These are phyloP conservation scores for Apiotrichum sp. DNA, from an alignment of 1,284 basidiomycete species.

Conservation along the genomic window DNA sequence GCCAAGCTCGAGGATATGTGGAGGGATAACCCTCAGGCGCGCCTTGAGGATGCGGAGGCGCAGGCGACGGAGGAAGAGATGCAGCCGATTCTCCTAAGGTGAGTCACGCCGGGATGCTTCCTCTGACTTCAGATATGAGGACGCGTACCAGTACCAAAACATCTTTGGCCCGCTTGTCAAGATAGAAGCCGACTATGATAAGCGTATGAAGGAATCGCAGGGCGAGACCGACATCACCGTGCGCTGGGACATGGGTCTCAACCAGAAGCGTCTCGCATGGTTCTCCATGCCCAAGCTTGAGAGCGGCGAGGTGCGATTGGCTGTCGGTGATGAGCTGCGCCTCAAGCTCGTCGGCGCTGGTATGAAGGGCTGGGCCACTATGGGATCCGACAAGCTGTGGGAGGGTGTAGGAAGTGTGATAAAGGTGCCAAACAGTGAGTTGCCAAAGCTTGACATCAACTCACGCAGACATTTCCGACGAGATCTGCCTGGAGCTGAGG, in stretches of 20 bases:
- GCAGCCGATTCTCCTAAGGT: slow-evolving; percentile 74
- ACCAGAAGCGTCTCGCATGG: slow-evolving; percentile 97
- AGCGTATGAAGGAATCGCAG: slow-evolving; percentile 94
- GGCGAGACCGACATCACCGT: slow-evolving; percentile 95
- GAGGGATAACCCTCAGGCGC: slow-evolving; percentile 92
- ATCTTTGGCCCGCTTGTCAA: slow-evolving; percentile 98
- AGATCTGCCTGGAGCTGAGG: slow-evolving; percentile 89
- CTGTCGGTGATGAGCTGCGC: slow-evolving; percentile 92
- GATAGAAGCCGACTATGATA: slow-evolving; percentile 99
- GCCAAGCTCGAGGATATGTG: slow-evolving; percentile 96
- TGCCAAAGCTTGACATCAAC: background rate
- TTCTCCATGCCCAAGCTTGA: slow-evolving; percentile 93
- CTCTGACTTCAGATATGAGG: slow-evolving; percentile 63
- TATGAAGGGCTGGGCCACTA: slow-evolving; percentile 52
- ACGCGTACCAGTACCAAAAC: slow-evolving; percentile 99
- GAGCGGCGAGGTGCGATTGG: slow-evolving; percentile 93
- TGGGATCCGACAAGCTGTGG: slow-evolving; percentile 54
- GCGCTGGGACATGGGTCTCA: slow-evolving; percentile 95
- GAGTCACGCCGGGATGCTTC: slow-evolving; percentile 7
- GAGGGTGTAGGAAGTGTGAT: slow-evolving; percentile 96
- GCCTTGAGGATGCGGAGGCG: slow-evolving; percentile 92
- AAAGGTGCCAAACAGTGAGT: slow-evolving; percentile 96
- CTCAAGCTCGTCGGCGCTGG: slow-evolving; percentile 78
- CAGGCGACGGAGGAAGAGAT: slow-evolving; percentile 95
- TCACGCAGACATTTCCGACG: slow-evolving; percentile 81